Evolutionary conservation across 2,329 filamentous ascomycete genomes (phyloP).

Genomic region (Fusarium pseudograminearum): DNA sequence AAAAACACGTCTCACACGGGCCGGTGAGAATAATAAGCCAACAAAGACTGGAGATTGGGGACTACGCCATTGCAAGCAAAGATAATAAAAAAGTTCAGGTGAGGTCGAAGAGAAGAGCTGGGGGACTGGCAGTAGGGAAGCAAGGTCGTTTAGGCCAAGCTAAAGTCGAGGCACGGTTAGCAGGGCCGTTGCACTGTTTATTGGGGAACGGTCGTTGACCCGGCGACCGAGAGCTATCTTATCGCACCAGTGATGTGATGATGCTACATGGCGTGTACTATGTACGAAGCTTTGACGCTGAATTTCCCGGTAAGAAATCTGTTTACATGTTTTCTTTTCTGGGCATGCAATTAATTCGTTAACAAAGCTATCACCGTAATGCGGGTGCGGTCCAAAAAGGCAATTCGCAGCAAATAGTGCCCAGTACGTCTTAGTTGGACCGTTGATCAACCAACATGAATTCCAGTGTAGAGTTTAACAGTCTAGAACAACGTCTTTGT

Average conservation of each 20-base stretch:
- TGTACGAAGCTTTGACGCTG: constrained; percentile 4
- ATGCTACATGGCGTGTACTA: constrained; percentile 33
- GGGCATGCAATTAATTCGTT: not conserved
- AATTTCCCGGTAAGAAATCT: not conserved
- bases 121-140: constrained; percentile 34
- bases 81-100: constrained; percentile 34
- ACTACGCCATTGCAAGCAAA: constrained; percentile 44
- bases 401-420: not conserved
- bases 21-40: constrained; percentile 32
- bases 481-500: not conserved
- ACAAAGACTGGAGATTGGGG: constrained; percentile 31
- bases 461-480: not conserved
- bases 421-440: not conserved
- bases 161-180: constrained; percentile 31
- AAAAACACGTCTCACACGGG: constrained; percentile 25
- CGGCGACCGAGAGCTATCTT: constrained; percentile 41
- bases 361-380: not conserved
- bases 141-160: constrained; percentile 28
- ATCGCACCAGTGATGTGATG: constrained; percentile 35
- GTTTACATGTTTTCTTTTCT: not conserved
- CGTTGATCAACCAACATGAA: constrained; percentile 15
- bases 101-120: constrained; percentile 33
- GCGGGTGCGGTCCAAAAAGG: not conserved
- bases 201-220: constrained; percentile 42
- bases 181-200: constrained; percentile 49